A percentile compares a stretch with the other conserved stretches of the same genome.
Conservation (phyloP, 83 land plant genomes). For the Diphasiastrum complanatum region DNA sequence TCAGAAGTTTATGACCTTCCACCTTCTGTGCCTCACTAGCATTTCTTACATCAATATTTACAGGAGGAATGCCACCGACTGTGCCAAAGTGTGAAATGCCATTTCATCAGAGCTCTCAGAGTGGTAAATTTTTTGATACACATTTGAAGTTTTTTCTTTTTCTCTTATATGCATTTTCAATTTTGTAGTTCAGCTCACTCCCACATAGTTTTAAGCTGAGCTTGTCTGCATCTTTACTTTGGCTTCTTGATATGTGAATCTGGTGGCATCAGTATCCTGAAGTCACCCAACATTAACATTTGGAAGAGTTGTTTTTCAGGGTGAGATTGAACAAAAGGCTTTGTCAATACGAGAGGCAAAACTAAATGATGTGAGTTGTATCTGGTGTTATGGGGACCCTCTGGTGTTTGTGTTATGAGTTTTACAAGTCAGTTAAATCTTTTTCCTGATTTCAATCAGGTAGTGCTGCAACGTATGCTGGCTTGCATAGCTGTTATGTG, state of each 20-base stretch:
- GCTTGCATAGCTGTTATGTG: not conserved
- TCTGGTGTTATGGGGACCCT: too few species aligned
- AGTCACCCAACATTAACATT: not conserved
- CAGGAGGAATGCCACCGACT: slow-evolving; percentile 96
- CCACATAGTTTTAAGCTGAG: not conserved
- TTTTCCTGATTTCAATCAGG: too few species aligned
- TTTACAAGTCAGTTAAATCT: not conserved
- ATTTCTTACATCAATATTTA: too few species aligned
- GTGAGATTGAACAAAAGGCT: slow-evolving; percentile 83
- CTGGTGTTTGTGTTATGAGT: not conserved
- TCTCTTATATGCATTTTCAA: too few species aligned
- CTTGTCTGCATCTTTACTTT: not conserved
- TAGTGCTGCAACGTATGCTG: too few species aligned
- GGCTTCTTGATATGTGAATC: not conserved
- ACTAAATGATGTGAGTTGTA: slow-evolving; percentile 84
- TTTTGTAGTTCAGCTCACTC: too few species aligned
- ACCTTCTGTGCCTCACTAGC: too few species aligned
- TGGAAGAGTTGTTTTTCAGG: slow-evolving; percentile 35
- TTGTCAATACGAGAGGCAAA: slow-evolving; percentile 60
- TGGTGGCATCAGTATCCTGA: not conserved
- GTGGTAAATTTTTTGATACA: slow-evolving; percentile 62
- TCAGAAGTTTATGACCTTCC: too few species aligned
- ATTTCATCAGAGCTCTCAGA: slow-evolving; percentile 62
- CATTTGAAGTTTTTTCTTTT: too few species aligned
- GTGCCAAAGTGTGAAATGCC: slow-evolving; percentile 89